A percentile compares a stretch with the other conserved stretches of the same genome.
Conservation (phyloP, 176 grass and related monocot species). For the Zea luxurians region DNA sequence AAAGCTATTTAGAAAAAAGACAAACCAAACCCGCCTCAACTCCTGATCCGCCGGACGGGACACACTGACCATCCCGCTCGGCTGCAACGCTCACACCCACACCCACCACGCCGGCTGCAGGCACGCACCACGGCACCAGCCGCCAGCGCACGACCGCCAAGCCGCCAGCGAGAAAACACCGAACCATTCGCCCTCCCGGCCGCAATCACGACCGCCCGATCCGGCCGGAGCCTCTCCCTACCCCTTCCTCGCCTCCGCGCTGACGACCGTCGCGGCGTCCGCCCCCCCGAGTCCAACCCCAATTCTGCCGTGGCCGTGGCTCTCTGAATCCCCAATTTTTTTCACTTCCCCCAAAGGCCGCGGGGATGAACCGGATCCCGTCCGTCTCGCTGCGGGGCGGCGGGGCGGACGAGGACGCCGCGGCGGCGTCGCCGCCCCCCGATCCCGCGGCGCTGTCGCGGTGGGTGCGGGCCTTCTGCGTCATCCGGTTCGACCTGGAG, state of each 20-base stretch:
- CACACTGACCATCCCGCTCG: no score
- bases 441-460: constrained; percentile 62
- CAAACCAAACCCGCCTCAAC: no score
- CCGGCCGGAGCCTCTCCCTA: constrained; percentile 23
- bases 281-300: constrained; percentile 17
- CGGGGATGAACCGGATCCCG: constrained; percentile 68
- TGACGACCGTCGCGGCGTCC: constrained; percentile 30
- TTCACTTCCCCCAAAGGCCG: background rate
- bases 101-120: background rate
- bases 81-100: background rate
- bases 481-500: constrained; percentile 98
- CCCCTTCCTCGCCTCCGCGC: constrained; percentile 9
- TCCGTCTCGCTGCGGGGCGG: constrained; percentile 57
- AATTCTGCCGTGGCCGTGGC: background rate
- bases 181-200: constrained; percentile 13
- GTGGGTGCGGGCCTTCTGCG: constrained; percentile 78
- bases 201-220: constrained; percentile 34
- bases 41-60: no score
- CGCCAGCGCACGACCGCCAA: background rate
- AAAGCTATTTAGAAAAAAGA: no score
- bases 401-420: constrained; percentile 15
- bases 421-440: background rate
- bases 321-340: background rate
- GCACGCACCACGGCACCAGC: background rate
- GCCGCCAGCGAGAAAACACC: constrained; percentile 23